Evolutionary conservation across 192 early-diverging fungal genomes (phyloP).

Genomic region (Helicostylum pulchrum): DNA sequence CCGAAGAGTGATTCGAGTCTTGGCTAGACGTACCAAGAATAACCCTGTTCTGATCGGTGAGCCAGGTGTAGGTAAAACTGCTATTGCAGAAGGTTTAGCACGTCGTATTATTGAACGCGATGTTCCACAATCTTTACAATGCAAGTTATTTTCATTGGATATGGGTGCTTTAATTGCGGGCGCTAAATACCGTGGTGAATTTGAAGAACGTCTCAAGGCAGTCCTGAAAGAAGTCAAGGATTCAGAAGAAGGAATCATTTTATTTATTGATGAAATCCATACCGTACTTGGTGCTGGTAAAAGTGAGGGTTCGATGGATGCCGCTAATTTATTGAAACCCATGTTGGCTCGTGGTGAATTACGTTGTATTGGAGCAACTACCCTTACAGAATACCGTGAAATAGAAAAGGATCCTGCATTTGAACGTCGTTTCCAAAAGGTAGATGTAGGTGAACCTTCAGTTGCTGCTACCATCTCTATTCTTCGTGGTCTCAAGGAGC

Average conservation of each 20-base stretch:
- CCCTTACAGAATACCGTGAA: conserved; percentile 90
- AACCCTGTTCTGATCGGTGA: conserved; percentile 76
- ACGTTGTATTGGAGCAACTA: conserved; percentile 94
- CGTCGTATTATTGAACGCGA: conserved; percentile 91
- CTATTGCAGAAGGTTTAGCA: conserved; percentile 92
- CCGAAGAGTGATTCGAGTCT: conserved; percentile 89
- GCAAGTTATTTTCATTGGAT: conserved; percentile 85
- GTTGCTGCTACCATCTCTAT: conserved; percentile 74
- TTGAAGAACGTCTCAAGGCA: conserved; percentile 95
- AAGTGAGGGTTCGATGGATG: conserved; percentile 76
- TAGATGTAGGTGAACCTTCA: conserved; percentile 67
- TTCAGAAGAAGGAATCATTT: conserved; percentile 81
- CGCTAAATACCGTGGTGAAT: conserved; percentile 96
- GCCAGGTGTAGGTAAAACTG: conserved; percentile 80
- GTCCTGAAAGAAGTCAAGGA: conserved; percentile 95
- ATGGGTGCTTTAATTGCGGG: conserved; percentile 95
- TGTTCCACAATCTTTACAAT: conserved; percentile 83
- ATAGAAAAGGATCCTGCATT: conserved; percentile 82
- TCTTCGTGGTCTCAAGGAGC: conserved; percentile 71
- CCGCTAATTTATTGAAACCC: conserved; percentile 95
- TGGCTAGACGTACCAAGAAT: conserved; percentile 77
- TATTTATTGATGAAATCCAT: conserved; percentile 99
- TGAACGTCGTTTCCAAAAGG: conserved; percentile 74
- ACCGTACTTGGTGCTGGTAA: conserved; percentile 92
- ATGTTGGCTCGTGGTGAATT: conserved; percentile 98